phyloP scores from a whole-genome alignment of 2,329 filamentous ascomycete genomes.

The Microthyrium microscopicum region DNA sequence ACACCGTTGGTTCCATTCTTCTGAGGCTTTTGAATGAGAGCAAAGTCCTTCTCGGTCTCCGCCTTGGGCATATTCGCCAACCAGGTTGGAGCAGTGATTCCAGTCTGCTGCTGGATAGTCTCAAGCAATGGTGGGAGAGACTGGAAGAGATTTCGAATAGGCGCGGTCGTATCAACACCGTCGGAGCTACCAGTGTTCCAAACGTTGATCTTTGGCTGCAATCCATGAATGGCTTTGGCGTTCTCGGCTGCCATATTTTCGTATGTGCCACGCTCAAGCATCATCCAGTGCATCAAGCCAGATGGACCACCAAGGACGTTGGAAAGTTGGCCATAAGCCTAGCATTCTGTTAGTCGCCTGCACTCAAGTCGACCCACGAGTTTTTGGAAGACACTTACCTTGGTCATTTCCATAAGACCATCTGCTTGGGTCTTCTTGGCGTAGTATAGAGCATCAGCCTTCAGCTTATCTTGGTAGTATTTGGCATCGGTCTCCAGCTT shows the following conservation, averaged over 20 bases:
- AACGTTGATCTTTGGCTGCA: slow-evolving; percentile 78
- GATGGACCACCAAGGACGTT: slow-evolving; percentile 61
- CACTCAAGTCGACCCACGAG: no score
- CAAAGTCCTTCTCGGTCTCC: neutral
- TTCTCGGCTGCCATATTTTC: slow-evolving; percentile 65
- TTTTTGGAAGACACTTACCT: no score
- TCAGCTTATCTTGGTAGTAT: slow-evolving; percentile 23
- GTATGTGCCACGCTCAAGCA: slow-evolving; percentile 72
- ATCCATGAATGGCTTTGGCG: slow-evolving; percentile 53
- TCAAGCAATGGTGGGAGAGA: slow-evolving; percentile 66
- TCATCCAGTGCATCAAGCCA: slow-evolving; percentile 67
- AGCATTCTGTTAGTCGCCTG: no score
- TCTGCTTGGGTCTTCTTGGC: slow-evolving; percentile 57
- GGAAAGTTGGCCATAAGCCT: slow-evolving; percentile 60
- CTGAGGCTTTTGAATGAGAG: neutral
- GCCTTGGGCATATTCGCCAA: slow-evolving; percentile 33
- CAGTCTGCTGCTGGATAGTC: slow-evolving; percentile 80
- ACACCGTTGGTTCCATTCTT: slow-evolving; percentile 2
- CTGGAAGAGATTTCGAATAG: slow-evolving; percentile 71
- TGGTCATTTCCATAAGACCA: slow-evolving; percentile 59
- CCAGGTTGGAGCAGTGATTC: slow-evolving; percentile 66
- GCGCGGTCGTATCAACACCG: slow-evolving; percentile 39
- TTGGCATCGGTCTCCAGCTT: slow-evolving; percentile 25
- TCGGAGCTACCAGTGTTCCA: slow-evolving; percentile 61
- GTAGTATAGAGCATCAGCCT: slow-evolving; percentile 24